Percentiles rank a stretch among this genome's conserved stretches.
Conservation (phyloP, 306 rosid genomes). For the Crotalaria pallida region DNA sequence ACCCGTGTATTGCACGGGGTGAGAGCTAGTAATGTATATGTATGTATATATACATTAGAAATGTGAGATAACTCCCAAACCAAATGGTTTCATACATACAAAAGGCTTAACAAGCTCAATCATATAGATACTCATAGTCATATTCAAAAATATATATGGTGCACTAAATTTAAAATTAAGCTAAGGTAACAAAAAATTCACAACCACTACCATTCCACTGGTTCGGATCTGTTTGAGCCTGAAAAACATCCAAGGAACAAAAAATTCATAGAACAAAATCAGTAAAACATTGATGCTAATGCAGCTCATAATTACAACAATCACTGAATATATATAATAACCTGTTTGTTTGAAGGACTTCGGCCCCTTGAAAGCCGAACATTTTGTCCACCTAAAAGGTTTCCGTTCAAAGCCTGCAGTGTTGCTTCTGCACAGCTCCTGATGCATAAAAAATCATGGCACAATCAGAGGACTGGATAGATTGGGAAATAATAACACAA, state of each 20-base stretch:
- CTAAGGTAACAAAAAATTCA: too few species aligned
- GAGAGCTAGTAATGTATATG: too few species aligned
- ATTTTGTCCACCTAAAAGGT: constrained; percentile 71
- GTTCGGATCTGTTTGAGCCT: constrained; percentile 67
- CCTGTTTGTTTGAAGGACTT: constrained; percentile 96
- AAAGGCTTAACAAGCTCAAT: too few species aligned
- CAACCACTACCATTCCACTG: constrained; percentile 70
- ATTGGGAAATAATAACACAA: background rate
- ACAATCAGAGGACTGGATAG: background rate
- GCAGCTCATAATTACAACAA: constrained; percentile 7
- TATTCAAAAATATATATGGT: too few species aligned
- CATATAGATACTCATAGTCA: too few species aligned
- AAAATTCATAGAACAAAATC: constrained; percentile 3
- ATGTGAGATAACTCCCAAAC: too few species aligned
- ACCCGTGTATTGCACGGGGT: too few species aligned
- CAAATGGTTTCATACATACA: too few species aligned
- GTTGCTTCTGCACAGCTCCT: constrained; percentile 94
- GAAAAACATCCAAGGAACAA: constrained; percentile 26
- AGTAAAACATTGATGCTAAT: background rate
- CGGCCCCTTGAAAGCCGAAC: constrained; percentile 98
- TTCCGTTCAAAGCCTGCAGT: constrained; percentile 59
- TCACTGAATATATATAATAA: constrained; percentile 4
- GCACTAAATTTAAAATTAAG: too few species aligned
- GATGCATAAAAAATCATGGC: constrained; percentile 3
- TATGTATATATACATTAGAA: too few species aligned